These are phyloP conservation scores for Corylus heterophylla DNA, from an alignment of 306 rosid genomes.

Conservation along the genomic window DNA sequence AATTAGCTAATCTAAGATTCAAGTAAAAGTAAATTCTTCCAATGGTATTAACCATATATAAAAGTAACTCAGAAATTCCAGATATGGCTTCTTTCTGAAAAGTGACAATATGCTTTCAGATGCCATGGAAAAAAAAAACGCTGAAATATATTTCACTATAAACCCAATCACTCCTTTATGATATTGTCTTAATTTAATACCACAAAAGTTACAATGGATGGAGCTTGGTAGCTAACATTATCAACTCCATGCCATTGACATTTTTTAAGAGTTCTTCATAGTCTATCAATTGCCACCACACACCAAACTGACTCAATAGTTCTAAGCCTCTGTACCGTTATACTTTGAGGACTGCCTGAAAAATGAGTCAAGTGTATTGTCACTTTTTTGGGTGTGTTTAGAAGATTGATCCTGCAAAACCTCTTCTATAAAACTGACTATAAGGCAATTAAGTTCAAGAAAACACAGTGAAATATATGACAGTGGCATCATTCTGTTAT, in stretches of 20 bases:
- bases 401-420: conserved; percentile 47
- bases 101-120: not conserved
- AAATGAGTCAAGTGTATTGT: conserved; percentile 36
- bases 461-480: not conserved
- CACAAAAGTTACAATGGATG: not conserved
- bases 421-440: conserved; percentile 12
- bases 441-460: conserved; percentile 6
- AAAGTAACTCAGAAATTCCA: too few species aligned
- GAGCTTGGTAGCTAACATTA: not conserved
- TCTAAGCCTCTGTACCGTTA: conserved; percentile 39
- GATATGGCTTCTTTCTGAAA: not conserved
- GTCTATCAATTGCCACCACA: not conserved
- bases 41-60: not conserved
- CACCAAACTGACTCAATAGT: conserved; percentile 9
- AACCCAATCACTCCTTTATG: not conserved
- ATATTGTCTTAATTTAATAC: not conserved
- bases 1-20: not conserved
- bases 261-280: conserved; percentile 5
- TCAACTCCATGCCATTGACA: conserved; percentile 9
- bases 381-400: conserved; percentile 37
- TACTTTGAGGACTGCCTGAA: conserved; percentile 39
- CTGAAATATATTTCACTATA: not conserved
- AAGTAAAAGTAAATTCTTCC: not conserved
- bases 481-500: not conserved
- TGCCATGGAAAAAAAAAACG: not conserved